These are phyloP conservation scores for Ophiostoma himal-ulmi DNA, from an alignment of 2,329 filamentous ascomycete species.

Conservation along the genomic window DNA sequence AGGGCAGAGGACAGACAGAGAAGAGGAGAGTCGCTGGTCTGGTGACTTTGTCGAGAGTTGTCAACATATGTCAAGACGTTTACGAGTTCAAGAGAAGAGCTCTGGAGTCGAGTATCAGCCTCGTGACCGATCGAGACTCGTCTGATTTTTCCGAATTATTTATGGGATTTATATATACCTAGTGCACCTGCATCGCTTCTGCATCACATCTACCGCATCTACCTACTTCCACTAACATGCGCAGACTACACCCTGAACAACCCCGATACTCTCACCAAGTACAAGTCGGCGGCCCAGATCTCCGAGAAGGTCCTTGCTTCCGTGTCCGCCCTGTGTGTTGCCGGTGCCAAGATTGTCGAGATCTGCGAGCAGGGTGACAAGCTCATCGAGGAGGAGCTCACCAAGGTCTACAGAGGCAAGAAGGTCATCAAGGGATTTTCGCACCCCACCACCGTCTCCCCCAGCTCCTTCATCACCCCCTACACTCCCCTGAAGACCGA, in stretches of 20 bases:
- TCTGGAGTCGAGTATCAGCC: background rate
- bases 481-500: slow-evolving; percentile 91
- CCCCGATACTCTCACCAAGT: slow-evolving; percentile 95
- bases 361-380: slow-evolving; percentile 95
- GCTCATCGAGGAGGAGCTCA: slow-evolving; percentile 85
- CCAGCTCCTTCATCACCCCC: slow-evolving; percentile 87
- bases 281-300: slow-evolving; percentile 93
- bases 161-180: background rate
- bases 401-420: slow-evolving; percentile 98
- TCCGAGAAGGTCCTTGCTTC: slow-evolving; percentile 91
- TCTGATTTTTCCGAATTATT: background rate
- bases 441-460: slow-evolving; percentile 92
- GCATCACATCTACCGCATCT: too few relatives aligned
- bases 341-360: slow-evolving; percentile 86
- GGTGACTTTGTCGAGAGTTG: background rate
- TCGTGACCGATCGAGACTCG: background rate
- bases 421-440: slow-evolving; percentile 92
- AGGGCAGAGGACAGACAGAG: too few relatives aligned
- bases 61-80: background rate
- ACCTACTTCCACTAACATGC: background rate
- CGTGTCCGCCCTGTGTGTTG: slow-evolving; percentile 66
- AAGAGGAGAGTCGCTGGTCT: too few relatives aligned
- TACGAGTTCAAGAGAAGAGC: background rate
- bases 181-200: background rate
- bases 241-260: slow-evolving; percentile 84